A percentile compares a stretch with the other conserved stretches of the same genome.
Conservation (phyloP, 176 grass and related monocot species). For the Oryza officinalis region DNA sequence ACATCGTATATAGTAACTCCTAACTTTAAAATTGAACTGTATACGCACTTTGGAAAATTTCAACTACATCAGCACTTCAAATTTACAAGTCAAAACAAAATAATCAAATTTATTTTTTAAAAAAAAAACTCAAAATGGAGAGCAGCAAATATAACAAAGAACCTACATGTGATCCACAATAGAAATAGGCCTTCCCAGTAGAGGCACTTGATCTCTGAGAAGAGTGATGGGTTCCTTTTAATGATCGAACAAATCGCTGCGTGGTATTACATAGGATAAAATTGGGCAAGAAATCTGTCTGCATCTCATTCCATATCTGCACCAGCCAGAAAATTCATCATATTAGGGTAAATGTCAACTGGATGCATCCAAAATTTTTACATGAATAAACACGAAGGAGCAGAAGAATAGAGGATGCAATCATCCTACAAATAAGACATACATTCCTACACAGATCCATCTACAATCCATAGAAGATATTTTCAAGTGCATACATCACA, state of each 20-base stretch:
- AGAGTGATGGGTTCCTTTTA: constrained; percentile 64
- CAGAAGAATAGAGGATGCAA: not conserved
- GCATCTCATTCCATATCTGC: constrained; percentile 98
- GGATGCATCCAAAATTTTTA: not conserved
- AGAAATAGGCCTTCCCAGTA: constrained; percentile 75
- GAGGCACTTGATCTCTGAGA: constrained; percentile 65
- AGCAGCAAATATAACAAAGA: constrained; percentile 6
- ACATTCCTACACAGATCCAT: not conserved
- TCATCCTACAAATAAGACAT: not conserved
- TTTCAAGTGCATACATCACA: not conserved
- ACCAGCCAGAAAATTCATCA: constrained; percentile 30
- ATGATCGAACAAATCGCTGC: constrained; percentile 87
- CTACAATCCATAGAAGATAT: not conserved
- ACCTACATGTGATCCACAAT: constrained; percentile 91
- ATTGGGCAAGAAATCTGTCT: constrained; percentile 96
- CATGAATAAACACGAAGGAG: constrained; percentile 35
- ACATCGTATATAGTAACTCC: constrained; percentile 13
- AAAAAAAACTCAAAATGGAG: not conserved
- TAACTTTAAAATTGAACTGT: constrained; percentile 11
- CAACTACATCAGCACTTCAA: not conserved
- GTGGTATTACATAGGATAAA: constrained; percentile 98
- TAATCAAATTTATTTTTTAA: not conserved
- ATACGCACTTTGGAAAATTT: not conserved
- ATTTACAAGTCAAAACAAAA: not conserved
- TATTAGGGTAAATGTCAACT: constrained; percentile 20